Percentiles rank a stretch among this genome's conserved stretches.
These are phyloP conservation scores for Adiantum capillusveneris DNA, from an alignment of 75 land plant genomes.

Conservation along the genomic window DNA sequence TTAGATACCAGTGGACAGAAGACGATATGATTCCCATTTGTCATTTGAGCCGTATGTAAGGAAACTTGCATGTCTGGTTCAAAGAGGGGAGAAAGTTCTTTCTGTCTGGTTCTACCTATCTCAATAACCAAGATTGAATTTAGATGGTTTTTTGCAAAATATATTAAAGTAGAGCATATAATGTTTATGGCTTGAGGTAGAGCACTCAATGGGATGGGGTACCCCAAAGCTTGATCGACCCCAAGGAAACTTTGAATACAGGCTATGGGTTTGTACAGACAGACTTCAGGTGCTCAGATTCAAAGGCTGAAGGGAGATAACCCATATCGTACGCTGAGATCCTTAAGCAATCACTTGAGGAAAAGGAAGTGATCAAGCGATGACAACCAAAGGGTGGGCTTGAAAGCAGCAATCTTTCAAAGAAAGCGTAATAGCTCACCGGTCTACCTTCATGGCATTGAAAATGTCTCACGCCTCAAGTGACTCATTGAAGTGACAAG, in stretches of 20 bases:
- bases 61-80: too few relatives aligned
- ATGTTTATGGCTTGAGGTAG: too few relatives aligned
- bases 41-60: too few relatives aligned
- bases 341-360: slow-evolving; percentile 4
- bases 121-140: slow-evolving; percentile 20
- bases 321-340: neutral
- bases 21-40: too few relatives aligned
- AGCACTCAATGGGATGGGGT: too few relatives aligned
- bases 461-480: slow-evolving; percentile 33
- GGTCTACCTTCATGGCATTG: slow-evolving; percentile 12
- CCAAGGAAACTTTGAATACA: neutral
- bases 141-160: slow-evolving; percentile 23
- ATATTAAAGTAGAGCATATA: slow-evolving; percentile 11
- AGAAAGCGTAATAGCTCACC: slow-evolving; percentile 15
- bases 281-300: neutral
- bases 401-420: slow-evolving; percentile 9
- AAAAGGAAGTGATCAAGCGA: neutral
- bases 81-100: too few relatives aligned
- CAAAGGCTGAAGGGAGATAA: neutral
- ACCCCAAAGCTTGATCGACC: too few relatives aligned
- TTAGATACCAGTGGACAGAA: too few relatives aligned
- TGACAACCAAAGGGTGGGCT: slow-evolving; percentile 5
- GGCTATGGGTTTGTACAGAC: slow-evolving; percentile 2
- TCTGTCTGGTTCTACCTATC: too few relatives aligned
- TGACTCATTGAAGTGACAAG: slow-evolving; percentile 11